phyloP scores from a whole-genome alignment of 257 asterid species.

The Przewalskia tangutica region DNA sequence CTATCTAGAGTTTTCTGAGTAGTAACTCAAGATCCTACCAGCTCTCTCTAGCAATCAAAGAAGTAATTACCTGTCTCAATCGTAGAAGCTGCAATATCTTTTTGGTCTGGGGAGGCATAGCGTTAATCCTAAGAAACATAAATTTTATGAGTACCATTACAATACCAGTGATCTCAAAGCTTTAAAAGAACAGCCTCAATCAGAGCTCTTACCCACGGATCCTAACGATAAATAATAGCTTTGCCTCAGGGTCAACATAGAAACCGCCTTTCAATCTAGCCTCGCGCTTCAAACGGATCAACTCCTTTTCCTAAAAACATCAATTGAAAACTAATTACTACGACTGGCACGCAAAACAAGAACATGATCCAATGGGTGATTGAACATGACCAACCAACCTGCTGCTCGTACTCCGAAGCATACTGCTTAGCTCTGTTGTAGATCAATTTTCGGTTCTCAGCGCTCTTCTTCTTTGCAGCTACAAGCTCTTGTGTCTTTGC shows the following conservation, averaged over 20 bases:
- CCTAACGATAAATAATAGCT: constrained; percentile 40
- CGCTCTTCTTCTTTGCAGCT: constrained; percentile 31
- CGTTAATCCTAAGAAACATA: constrained; percentile 30
- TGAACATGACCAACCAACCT: constrained; percentile 9
- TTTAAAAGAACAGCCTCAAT: not conserved
- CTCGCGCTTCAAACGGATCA: constrained; percentile 45
- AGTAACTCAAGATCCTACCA: not conserved
- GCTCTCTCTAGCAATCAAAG: not conserved
- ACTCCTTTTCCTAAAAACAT: constrained; percentile 36
- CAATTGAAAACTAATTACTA: not conserved
- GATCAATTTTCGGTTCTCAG: constrained; percentile 33
- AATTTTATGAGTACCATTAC: not conserved
- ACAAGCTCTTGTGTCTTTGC: constrained; percentile 24
- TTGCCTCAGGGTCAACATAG: constrained; percentile 48
- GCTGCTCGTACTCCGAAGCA: constrained; percentile 35
- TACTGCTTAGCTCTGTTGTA: constrained; percentile 37
- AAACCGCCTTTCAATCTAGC: constrained; percentile 62
- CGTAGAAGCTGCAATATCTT: constrained; percentile 46
- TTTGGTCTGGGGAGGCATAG: constrained; percentile 50
- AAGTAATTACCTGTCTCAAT: constrained; percentile 34
- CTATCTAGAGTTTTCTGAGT: not conserved
- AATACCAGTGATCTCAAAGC: not conserved
- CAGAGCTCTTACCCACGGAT: constrained; percentile 36
- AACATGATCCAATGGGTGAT: not conserved
- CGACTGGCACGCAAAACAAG: not conserved